These are phyloP conservation scores for Pleurotus citrinopileatus DNA, from an alignment of 768 basidiomycete genomes.

Conservation along the genomic window DNA sequence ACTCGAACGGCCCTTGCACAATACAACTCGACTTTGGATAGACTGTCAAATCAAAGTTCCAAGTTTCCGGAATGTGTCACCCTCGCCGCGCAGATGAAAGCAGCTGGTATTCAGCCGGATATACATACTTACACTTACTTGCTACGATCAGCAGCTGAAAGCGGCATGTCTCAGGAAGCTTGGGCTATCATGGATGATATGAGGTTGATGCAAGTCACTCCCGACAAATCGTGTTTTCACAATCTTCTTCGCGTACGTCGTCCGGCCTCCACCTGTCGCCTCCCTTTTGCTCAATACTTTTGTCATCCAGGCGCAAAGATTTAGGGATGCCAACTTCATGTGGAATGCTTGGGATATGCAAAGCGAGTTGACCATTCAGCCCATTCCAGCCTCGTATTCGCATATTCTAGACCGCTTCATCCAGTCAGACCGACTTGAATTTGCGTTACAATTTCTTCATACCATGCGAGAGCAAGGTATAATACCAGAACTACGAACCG, in stretches of 20 bases:
- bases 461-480: conserved; percentile 53
- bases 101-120: conserved; percentile 48
- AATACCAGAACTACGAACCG: conserved; percentile 45
- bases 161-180: conserved; percentile 46
- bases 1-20: conserved; percentile 20
- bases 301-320: conserved; percentile 42
- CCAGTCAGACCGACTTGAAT: conserved; percentile 54
- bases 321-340: conserved; percentile 33
- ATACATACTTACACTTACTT: conserved; percentile 54
- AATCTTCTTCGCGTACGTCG: conserved; percentile 54
- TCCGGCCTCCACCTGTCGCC: background rate
- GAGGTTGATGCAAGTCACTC: conserved; percentile 45
- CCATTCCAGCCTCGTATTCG: conserved; percentile 53
- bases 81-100: conserved; percentile 58
- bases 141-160: conserved; percentile 43
- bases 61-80: conserved; percentile 39
- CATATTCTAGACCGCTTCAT: conserved; percentile 48
- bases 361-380: conserved; percentile 43
- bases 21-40: conserved; percentile 27
- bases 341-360: conserved; percentile 56
- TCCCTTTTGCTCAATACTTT: conserved; percentile 13
- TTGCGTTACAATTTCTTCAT: conserved; percentile 58
- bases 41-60: conserved; percentile 25
- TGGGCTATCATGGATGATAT: conserved; percentile 73
- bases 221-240: conserved; percentile 52